Evolutionary conservation across 78 protist genomes (phyloP).

Genomic region (Isochrysis galbana): DNA sequence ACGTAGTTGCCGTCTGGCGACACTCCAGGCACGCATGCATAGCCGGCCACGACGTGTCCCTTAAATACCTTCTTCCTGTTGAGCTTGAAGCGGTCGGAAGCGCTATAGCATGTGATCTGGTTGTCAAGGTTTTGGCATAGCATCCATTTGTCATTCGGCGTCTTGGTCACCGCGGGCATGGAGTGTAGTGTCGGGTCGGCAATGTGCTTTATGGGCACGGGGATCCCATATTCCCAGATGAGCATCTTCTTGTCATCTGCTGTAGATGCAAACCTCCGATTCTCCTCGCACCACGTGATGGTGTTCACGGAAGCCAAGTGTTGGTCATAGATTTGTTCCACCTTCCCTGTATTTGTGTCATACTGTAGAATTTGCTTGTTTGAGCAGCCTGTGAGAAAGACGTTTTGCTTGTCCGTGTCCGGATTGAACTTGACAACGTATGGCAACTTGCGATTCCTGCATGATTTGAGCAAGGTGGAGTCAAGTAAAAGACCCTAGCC

Average conservation of each 20-base stretch:
- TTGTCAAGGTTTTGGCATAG: conserved; percentile 90
- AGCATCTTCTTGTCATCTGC: conserved; percentile 93
- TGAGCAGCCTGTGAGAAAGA: conserved; percentile 78
- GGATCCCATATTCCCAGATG: conserved; percentile 94
- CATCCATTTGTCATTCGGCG: conserved; percentile 66
- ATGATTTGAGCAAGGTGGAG: no score
- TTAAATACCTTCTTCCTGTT: conserved; percentile 77
- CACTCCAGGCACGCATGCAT: conserved; percentile 85
- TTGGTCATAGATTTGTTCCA: conserved; percentile 77
- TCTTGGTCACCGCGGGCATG: conserved; percentile 50
- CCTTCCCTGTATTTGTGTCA: conserved; percentile 41
- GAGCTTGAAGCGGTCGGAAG: conserved; percentile 71
- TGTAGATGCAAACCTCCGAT: conserved; percentile 76
- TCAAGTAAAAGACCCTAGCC: conserved; percentile 27
- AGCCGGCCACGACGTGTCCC: conserved; percentile 91
- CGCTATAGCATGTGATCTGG: conserved; percentile 75
- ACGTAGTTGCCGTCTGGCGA: conserved; percentile 91
- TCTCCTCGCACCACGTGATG: conserved; percentile 86
- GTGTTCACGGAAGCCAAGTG: conserved; percentile 89
- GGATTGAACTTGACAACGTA: conserved; percentile 81
- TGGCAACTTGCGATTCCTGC: conserved; percentile 54
- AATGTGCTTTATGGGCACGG: conserved; percentile 87
- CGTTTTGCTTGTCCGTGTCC: conserved; percentile 60
- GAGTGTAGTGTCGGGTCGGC: conserved; percentile 69
- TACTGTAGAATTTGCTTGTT: conserved; percentile 79